Evolutionary conservation across 768 basidiomycete genomes (phyloP), one percentile per base, ranked within the genome.

Genomic region (Cystobasidiopsis lactophilus): DNA sequence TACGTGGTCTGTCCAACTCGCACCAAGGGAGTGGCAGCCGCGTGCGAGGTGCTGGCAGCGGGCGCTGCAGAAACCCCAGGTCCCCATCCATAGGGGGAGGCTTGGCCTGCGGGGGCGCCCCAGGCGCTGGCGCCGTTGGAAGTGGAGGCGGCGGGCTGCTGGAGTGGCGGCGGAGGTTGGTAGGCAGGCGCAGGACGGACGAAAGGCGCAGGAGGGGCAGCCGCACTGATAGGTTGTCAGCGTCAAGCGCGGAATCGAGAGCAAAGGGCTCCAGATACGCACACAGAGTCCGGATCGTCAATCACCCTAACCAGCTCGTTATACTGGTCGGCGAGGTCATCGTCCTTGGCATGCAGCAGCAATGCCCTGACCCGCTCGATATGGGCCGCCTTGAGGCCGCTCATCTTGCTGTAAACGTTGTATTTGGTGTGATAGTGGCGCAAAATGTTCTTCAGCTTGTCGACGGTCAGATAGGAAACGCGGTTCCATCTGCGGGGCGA

Each of bases 391-490:
- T 60, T 60, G 33, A 45, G 21, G 11, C 60, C 60, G 19, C 45
- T 45, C 19, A 49, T 14, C 19, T 29, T 26, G 39, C 55, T 29
- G 24, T 39, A 3, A 2, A 11, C 3, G 5, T 1, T 27, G 5
- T 35, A 29, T 5, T 9, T 3, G 2, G 38, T 21, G 50, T 60
- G 58, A 40, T 56, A 3, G 9, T 21, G 18, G 18, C 27, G 43
- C 14, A 60, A 50, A 2, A 52, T 18, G 3, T 3, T 3, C 41
- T 59, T 58, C 40, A 60, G 58, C 31, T 39, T 19, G 38, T 60
- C 60, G 45, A 60, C 56, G 31, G 52, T 60, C 33, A 59, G 29
- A 7, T 13, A 35, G 33, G 7, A 35, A 35, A 35, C 33, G 33
- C 33, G 33, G n/a, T n/a, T n/a, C n/a, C n/a, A n/a, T n/a, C n/a